Evolutionary conservation across 495 filamentous ascomycete genomes (phyloP).

Genomic region (Achaetomiella virescens): DNA sequence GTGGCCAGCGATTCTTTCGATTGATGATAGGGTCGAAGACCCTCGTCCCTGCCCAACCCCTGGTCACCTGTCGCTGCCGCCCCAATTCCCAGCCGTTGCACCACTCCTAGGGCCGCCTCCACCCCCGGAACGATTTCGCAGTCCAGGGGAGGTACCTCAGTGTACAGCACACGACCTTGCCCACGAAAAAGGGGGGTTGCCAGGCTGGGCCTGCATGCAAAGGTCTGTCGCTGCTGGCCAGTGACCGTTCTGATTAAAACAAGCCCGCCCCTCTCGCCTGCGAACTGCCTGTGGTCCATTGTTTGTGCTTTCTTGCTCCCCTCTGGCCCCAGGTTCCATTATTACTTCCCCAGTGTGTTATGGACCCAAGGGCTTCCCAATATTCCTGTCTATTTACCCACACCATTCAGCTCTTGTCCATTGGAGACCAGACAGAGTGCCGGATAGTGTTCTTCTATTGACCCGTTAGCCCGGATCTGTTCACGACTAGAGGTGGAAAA

Average conservation of each 20-base stretch:
- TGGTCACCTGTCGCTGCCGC: conserved; percentile 17
- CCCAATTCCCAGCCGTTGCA: conserved; percentile 25
- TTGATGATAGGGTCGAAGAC: conserved; percentile 3
- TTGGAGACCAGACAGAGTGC: conserved; percentile 33
- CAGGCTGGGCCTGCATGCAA: conserved; percentile 4
- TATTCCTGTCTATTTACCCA: conserved; percentile 44
- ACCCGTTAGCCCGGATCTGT: background rate
- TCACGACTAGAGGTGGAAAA: background rate
- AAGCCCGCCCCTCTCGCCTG: conserved; percentile 6
- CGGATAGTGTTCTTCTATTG: conserved; percentile 23
- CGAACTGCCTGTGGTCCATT: conserved; percentile 1
- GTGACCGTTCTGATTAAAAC: conserved; percentile 13
- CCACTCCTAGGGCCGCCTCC: conserved; percentile 21
- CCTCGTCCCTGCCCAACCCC: conserved; percentile 14
- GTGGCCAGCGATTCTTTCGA: conserved; percentile 3
- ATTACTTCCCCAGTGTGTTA: conserved; percentile 20
- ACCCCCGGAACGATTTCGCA: conserved; percentile 19
- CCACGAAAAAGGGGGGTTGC: background rate
- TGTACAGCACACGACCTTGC: conserved; percentile 22
- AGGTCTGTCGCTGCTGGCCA: background rate
- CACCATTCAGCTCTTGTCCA: conserved; percentile 34
- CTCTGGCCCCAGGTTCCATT: background rate
- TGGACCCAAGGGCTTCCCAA: conserved; percentile 36
- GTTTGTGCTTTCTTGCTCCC: conserved; percentile 9
- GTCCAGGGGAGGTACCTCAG: conserved; percentile 19